phyloP scores from a whole-genome alignment of 2,329 filamentous ascomycete species.

The Verticillium dahliae region DNA sequence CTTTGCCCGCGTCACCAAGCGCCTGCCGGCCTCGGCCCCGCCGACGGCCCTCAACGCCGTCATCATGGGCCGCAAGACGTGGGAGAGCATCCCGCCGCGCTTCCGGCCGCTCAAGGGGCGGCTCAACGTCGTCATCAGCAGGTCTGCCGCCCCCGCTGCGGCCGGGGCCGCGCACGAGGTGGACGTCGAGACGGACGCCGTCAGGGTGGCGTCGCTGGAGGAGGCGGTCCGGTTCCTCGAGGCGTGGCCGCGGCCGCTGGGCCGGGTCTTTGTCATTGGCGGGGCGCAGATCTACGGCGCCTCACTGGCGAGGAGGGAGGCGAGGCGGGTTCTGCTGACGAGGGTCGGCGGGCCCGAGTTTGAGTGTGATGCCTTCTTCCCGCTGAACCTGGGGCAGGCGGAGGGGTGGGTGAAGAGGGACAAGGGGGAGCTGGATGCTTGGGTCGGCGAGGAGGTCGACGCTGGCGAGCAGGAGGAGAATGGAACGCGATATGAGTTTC shows the following conservation, averaged over 20 bases:
- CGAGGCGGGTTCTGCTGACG: conserved; percentile 63
- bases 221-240: conserved; percentile 45
- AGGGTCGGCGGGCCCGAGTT: conserved; percentile 57
- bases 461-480: conserved; percentile 55
- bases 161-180: conserved; percentile 3
- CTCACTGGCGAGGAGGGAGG: conserved; percentile 53
- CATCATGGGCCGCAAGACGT: conserved; percentile 97
- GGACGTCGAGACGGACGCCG: conserved; percentile 34
- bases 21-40: conserved; percentile 36
- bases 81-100: conserved; percentile 75
- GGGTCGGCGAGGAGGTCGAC: conserved; percentile 58
- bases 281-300: conserved; percentile 78
- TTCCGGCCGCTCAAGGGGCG: conserved; percentile 76
- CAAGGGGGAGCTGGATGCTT: conserved; percentile 50
- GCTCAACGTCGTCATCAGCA: conserved; percentile 75
- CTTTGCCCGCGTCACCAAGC: conserved; percentile 84
- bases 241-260: conserved; percentile 30
- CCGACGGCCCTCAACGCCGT: conserved; percentile 58
- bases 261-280: conserved; percentile 78
- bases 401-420: conserved; percentile 6
- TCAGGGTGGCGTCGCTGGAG: conserved; percentile 54
- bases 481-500: conserved; percentile 61
- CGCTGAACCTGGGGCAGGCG: conserved; percentile 40
- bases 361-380: conserved; percentile 72
- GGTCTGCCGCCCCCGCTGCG: conserved; percentile 25